Evolutionary conservation across 768 basidiomycete genomes (phyloP).

Genomic region (Pleurotus eryngii): DNA sequence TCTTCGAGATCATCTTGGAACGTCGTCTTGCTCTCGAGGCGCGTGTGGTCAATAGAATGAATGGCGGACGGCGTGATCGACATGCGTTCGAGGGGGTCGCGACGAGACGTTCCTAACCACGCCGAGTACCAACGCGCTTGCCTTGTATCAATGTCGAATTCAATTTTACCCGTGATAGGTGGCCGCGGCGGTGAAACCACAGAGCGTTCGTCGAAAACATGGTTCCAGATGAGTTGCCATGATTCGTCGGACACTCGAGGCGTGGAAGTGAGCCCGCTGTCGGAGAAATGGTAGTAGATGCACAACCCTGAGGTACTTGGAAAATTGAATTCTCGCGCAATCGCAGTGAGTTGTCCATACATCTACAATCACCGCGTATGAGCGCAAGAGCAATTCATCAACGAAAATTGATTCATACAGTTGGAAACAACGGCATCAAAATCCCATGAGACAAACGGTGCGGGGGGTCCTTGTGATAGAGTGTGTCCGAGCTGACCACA

Average conservation of each 20-base stretch:
- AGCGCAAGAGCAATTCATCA: slow-evolving; percentile 1
- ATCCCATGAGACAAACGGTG: slow-evolving; percentile 65
- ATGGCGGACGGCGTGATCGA: slow-evolving; percentile 34
- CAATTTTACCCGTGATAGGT: slow-evolving; percentile 74
- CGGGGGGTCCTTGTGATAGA: slow-evolving; percentile 51
- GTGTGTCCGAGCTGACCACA: slow-evolving; percentile 59
- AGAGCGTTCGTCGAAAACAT: slow-evolving; percentile 45
- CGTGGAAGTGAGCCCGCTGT: slow-evolving; percentile 51
- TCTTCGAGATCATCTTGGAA: slow-evolving; percentile 37
- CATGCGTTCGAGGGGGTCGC: slow-evolving; percentile 39
- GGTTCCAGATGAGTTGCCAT: slow-evolving; percentile 71
- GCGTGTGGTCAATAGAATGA: slow-evolving; percentile 48
- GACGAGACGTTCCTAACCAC: slow-evolving; percentile 56
- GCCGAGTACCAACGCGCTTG: slow-evolving; percentile 77
- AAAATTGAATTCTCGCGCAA: slow-evolving; percentile 79
- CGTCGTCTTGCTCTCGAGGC: slow-evolving; percentile 52
- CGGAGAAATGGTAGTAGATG: slow-evolving; percentile 68
- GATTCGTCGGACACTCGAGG: slow-evolving; percentile 77
- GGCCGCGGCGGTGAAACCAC: slow-evolving; percentile 29
- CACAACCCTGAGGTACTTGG: slow-evolving; percentile 75
- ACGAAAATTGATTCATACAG: slow-evolving; percentile 36
- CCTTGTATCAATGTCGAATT: slow-evolving; percentile 80
- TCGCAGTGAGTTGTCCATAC: slow-evolving; percentile 71
- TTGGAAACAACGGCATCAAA: slow-evolving; percentile 72
- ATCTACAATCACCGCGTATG: slow-evolving; percentile 40